phyloP scores from a whole-genome alignment of 2,329 filamentous ascomycete genomes.

The Chalara sp. region DNA sequence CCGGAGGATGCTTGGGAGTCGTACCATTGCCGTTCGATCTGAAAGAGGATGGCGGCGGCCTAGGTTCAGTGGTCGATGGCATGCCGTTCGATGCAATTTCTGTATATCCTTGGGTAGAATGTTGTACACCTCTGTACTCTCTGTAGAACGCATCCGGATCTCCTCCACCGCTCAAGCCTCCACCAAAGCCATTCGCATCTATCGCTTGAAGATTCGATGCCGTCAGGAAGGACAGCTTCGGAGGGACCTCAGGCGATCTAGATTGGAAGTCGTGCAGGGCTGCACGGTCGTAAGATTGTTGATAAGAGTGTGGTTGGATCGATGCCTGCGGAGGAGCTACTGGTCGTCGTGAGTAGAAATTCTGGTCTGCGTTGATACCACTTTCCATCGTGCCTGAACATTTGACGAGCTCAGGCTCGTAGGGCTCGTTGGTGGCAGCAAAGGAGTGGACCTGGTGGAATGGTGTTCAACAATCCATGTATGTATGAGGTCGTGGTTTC shows the following conservation, averaged over 20 bases:
- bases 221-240: conserved; percentile 22
- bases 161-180: conserved; percentile 11
- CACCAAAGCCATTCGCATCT: conserved; percentile 17
- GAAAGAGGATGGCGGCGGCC: conserved; percentile 33
- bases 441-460: conserved; percentile 3
- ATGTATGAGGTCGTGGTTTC: conserved; percentile 20
- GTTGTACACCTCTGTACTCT: conserved; percentile 32
- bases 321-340: conserved; percentile 12
- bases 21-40: conserved; percentile 45
- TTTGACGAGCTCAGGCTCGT: conserved; percentile 15
- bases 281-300: conserved; percentile 15
- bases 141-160: conserved; percentile 44
- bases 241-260: conserved; percentile 15
- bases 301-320: conserved; percentile 9
- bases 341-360: conserved; percentile 24
- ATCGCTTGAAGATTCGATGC: conserved; percentile 20
- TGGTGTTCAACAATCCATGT: conserved; percentile 7
- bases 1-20: conserved; percentile 40
- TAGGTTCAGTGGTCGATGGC: conserved; percentile 29
- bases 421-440: background rate
- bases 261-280: conserved; percentile 16
- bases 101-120: conserved; percentile 13
- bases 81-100: conserved; percentile 18
- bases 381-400: conserved; percentile 26
- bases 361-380: conserved; percentile 26